Percentiles rank a stretch among this genome's conserved stretches.
phyloP scores from a whole-genome alignment of 2,329 filamentous ascomycete species.

The Sphaerulina vaccinii region DNA sequence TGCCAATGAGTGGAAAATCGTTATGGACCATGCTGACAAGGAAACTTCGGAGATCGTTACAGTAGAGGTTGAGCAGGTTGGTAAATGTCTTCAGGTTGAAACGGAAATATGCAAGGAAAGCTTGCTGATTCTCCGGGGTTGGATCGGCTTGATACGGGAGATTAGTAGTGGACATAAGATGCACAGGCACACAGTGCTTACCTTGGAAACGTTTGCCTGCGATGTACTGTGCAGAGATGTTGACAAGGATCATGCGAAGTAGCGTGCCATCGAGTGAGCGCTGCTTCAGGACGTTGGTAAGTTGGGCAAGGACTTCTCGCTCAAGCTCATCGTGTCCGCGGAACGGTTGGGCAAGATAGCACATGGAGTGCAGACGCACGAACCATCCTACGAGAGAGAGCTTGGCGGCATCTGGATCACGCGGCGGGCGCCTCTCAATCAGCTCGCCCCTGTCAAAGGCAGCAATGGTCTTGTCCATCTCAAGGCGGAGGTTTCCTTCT shows the following conservation, averaged over 20 bases:
- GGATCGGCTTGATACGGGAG: background rate
- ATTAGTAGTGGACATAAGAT: constrained; percentile 3
- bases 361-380: constrained; percentile 78
- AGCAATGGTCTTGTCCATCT: constrained; percentile 67
- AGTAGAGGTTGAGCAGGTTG: constrained; percentile 66
- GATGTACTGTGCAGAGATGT: constrained; percentile 78
- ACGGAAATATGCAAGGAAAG: constrained; percentile 64
- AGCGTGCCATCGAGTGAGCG: constrained; percentile 64
- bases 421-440: constrained; percentile 42
- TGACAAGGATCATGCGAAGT: constrained; percentile 79
- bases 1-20: constrained; percentile 41
- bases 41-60: constrained; percentile 61
- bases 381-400: constrained; percentile 77
- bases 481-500: constrained; percentile 71
- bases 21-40: constrained; percentile 49
- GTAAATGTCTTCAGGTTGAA: constrained; percentile 78
- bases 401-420: constrained; percentile 53
- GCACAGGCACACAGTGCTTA: constrained; percentile 36
- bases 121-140: constrained; percentile 35
- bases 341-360: constrained; percentile 74
- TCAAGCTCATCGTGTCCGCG: constrained; percentile 77
- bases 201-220: constrained; percentile 62
- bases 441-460: constrained; percentile 58
- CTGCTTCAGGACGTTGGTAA: constrained; percentile 71
- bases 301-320: constrained; percentile 75